These are phyloP conservation scores for Hypoxylon rubiginosum DNA, from an alignment of 2,329 filamentous ascomycete genomes.

Conservation along the genomic window DNA sequence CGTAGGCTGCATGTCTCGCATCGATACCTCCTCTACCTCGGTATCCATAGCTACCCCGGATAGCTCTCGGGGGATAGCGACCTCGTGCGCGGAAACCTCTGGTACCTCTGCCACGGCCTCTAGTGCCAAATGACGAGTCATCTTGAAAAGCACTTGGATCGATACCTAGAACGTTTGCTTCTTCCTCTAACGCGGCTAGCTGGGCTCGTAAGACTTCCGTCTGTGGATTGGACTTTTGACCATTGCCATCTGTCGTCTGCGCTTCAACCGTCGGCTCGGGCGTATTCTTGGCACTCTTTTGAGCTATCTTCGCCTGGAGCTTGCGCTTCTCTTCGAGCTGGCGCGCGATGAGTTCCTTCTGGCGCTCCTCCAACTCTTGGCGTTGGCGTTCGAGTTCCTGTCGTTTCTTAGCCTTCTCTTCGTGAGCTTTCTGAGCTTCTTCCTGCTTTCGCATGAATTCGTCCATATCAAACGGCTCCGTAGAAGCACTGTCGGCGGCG, in stretches of 20 bases:
- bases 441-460: conserved; percentile 77
- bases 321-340: conserved; percentile 75
- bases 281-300: conserved; percentile 56
- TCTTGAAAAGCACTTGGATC: conserved; percentile 68
- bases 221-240: conserved; percentile 57
- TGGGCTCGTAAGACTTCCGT: conserved; percentile 78
- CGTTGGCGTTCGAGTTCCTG: conserved; percentile 73
- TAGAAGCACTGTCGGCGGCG: conserved; percentile 26
- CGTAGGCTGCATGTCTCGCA: conserved; percentile 64
- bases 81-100: conserved; percentile 57
- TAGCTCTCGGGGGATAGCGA: conserved; percentile 53
- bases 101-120: conserved; percentile 57
- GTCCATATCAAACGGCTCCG: conserved; percentile 73
- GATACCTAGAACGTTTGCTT: conserved; percentile 77
- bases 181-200: conserved; percentile 78
- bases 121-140: conserved; percentile 54
- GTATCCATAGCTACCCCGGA: conserved; percentile 60
- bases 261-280: conserved; percentile 40
- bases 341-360: conserved; percentile 71
- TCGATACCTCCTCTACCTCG: conserved; percentile 59
- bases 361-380: conserved; percentile 74
- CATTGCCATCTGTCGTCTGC: conserved; percentile 42
- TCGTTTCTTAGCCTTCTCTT: conserved; percentile 74
- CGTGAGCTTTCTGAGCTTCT: conserved; percentile 77
- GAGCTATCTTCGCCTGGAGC: conserved; percentile 72